Conservation (phyloP, 106 monocot species). For the Allium fistulosum region DNA sequence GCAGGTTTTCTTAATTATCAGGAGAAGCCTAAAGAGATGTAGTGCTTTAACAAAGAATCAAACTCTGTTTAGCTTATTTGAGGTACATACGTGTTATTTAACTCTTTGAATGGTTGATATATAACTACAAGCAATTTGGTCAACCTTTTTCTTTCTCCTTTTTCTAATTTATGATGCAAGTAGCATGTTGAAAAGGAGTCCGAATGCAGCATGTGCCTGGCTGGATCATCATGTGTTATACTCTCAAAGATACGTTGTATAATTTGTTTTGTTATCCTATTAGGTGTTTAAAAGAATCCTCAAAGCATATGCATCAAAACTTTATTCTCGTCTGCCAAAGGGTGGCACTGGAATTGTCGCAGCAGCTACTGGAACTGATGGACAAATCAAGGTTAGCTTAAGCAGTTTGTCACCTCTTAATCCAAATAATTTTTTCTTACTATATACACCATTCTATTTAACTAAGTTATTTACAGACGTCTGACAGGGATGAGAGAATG, state of each 20-base stretch:
- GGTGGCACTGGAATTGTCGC: constrained; percentile 94
- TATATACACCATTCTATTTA: constrained; percentile 1
- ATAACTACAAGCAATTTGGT: too few relatives aligned
- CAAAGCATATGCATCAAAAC: constrained; percentile 83
- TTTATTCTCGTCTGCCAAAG: constrained; percentile 77
- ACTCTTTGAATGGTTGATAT: too few relatives aligned
- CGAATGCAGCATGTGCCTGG: too few relatives aligned
- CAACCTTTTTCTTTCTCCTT: too few relatives aligned
- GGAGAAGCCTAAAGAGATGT: constrained; percentile 99
- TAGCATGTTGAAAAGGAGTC: too few relatives aligned
- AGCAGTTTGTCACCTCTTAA: constrained; percentile 2
- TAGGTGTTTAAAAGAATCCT: constrained; percentile 98
- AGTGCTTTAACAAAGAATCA: constrained; percentile 93
- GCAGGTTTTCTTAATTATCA: constrained; percentile 94
- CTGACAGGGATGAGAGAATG: constrained; percentile 91
- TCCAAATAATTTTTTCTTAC: background rate
- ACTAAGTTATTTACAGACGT: constrained; percentile 51
- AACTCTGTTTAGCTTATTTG: constrained; percentile 78
- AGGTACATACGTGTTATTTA: constrained; percentile 33
- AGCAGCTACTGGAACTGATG: constrained; percentile 97
- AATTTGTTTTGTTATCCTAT: background rate
- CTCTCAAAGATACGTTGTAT: too few relatives aligned
- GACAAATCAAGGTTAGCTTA: constrained; percentile 82
- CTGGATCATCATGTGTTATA: too few relatives aligned
- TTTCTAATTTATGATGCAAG: too few relatives aligned